phyloP scores from a whole-genome alignment of 441 rosid genomes.

The Gossypium lobatum region DNA sequence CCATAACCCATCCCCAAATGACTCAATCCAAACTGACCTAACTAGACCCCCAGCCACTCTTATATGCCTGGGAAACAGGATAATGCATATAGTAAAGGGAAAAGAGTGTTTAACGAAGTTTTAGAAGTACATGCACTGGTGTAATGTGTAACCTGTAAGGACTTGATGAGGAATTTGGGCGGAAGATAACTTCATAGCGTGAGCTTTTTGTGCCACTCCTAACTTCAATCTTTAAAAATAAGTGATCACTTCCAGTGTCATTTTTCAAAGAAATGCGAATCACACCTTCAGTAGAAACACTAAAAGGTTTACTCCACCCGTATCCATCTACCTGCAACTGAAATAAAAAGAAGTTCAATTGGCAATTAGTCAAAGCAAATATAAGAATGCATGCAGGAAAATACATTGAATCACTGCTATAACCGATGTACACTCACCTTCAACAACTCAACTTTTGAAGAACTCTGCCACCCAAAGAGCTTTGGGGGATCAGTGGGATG shows the following conservation, averaged over 20 bases:
- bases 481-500: conserved; percentile 90
- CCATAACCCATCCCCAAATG: not conserved
- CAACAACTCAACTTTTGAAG: conserved; percentile 57
- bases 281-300: conserved; percentile 71
- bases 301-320: conserved; percentile 89
- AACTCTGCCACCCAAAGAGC: conserved; percentile 73
- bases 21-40: not conserved
- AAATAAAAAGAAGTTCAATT: conserved; percentile 21
- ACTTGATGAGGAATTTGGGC: conserved; percentile 76
- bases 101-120: not conserved
- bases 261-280: conserved; percentile 69
- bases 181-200: conserved; percentile 87
- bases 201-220: conserved; percentile 92
- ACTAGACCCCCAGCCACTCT: not conserved
- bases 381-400: not conserved
- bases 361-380: conserved; percentile 9
- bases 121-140: not conserved
- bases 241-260: conserved; percentile 45
- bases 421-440: conserved; percentile 30
- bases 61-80: not conserved
- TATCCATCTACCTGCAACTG: conserved; percentile 78
- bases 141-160: conserved; percentile 76
- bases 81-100: not conserved
- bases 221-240: conserved; percentile 75
- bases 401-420: not conserved